A percentile compares a stretch with the other conserved stretches of the same genome.
These are phyloP conservation scores for Globisporangium sylvaticum DNA, from an alignment of 352 stramenopile species.

Conservation along the genomic window DNA sequence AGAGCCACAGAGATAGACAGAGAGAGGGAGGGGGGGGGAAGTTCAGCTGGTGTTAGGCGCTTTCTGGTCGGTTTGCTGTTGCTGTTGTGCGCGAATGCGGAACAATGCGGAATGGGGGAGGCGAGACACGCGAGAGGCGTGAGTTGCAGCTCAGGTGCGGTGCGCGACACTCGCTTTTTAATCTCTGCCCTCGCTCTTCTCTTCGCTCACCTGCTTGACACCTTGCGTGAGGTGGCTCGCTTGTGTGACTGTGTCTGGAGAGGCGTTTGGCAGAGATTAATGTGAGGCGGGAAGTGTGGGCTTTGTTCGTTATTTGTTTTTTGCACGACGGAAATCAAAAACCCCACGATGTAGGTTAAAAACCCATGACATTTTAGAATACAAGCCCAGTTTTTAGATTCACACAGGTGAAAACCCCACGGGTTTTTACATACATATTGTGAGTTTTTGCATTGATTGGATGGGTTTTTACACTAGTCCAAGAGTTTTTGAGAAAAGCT, in stretches of 20 bases:
- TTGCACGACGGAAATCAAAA: background rate
- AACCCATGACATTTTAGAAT: background rate
- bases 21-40: too few relatives aligned
- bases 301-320: background rate
- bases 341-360: background rate
- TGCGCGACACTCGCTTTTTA: slow-evolving; percentile 2
- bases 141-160: background rate
- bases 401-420: too few relatives aligned
- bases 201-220: background rate
- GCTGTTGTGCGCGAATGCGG: background rate
- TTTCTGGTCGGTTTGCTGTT: too few relatives aligned
- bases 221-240: background rate
- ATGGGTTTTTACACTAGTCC: too few relatives aligned
- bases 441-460: too few relatives aligned
- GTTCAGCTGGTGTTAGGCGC: too few relatives aligned
- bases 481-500: too few relatives aligned
- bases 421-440: too few relatives aligned
- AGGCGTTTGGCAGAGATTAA: background rate
- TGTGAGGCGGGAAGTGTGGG: slow-evolving; percentile 1
- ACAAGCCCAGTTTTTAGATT: too few relatives aligned
- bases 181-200: background rate
- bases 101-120: background rate
- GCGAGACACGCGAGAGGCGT: background rate
- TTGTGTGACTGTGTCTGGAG: too few relatives aligned
- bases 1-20: too few relatives aligned